These are phyloP conservation scores for Aspergillus flavus DNA, from an alignment of 2,329 filamentous ascomycete species.

Conservation along the genomic window DNA sequence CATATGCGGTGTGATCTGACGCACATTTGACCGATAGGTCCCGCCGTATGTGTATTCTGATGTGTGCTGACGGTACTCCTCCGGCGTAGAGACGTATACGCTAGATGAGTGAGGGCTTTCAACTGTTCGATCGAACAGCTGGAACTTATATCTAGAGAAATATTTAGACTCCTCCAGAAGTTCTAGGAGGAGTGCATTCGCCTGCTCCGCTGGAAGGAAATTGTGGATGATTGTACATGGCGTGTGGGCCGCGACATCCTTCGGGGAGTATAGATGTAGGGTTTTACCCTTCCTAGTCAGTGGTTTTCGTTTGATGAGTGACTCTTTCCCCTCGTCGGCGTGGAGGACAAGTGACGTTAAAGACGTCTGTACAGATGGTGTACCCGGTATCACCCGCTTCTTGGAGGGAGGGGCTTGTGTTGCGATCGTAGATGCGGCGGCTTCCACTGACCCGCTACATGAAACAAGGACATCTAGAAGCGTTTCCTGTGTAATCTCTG, in stretches of 20 bases:
- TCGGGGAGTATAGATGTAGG: constrained; percentile 77
- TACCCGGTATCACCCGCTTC: constrained; percentile 41
- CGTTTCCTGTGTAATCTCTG: constrained; percentile 62
- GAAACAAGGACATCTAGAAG: constrained; percentile 79
- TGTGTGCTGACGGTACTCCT: constrained; percentile 70
- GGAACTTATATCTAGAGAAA: constrained; percentile 74
- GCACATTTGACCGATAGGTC: constrained; percentile 71
- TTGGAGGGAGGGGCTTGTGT: constrained; percentile 21
- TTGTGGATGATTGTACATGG: constrained; percentile 93
- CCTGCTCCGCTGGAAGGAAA: constrained; percentile 73
- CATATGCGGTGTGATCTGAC: constrained; percentile 75
- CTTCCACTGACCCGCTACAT: constrained; percentile 73
- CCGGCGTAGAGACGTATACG: constrained; percentile 77
- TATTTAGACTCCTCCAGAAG: constrained; percentile 72
- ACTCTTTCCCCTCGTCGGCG: constrained; percentile 15
- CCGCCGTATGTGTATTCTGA: constrained; percentile 88
- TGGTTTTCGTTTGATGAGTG: constrained; percentile 17
- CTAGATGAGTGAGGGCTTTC: constrained; percentile 80
- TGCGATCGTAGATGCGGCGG: constrained; percentile 61
- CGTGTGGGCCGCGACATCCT: constrained; percentile 79
- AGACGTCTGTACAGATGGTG: constrained; percentile 64
- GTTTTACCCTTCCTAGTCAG: constrained; percentile 78
- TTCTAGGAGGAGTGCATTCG: constrained; percentile 73
- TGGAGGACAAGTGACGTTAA: constrained; percentile 54
- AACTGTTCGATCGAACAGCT: constrained; percentile 86